Base-by-base conservation (phyloP, 2,329 filamentous ascomycete genomes). In the Phoma sp. region DNA sequence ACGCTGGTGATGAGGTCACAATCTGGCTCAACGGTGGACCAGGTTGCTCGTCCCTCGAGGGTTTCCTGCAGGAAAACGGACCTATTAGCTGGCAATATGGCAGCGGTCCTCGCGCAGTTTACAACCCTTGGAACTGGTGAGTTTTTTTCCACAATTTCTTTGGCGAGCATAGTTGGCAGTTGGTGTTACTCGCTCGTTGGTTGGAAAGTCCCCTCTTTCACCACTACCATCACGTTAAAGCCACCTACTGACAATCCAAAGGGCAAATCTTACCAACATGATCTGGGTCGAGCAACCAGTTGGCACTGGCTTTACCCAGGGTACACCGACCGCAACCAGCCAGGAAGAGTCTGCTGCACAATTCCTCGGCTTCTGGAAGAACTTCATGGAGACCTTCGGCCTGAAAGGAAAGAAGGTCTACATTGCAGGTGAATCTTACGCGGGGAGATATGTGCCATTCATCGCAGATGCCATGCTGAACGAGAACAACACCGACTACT, bases 311-410 rank as follows among this genome's bases (percentile, higher is more conserved):
- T 93, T 90, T 71, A 84, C 86, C 0, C 82, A 84, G 31, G 89
- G 89, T 13, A 83, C 76, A 0, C 80, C 85, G 3, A 89, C 83
- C 0, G 88, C 88, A 9, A 85, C 79, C 4, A 84, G 83, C 63
- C 86, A 91, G 61, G 82, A 85, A 27, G 88, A 92, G 61, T 81
- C 89, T 1, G 88, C 88, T 0, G 74, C 77, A n/a, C 84, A 93
- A 62, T 92, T 94, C 71, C 79, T 89, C 15, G 88, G 88, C 44
- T 95, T 92, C 76, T 92, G 87, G 82, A 87, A 88, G 77, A 91
- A 91, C 76, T 92, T 92, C 64, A 77, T 91, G 54, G 80, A 90
- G 31, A 86, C 86, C 0, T 92, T 92, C 62, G 79, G 76, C 12
- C 77, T 92, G 71, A 81, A 89, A 19, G 82, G 83, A 12, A 85